Evolutionary conservation across 208 protist species (phyloP).

Genomic region (Entamoeba dispar): DNA sequence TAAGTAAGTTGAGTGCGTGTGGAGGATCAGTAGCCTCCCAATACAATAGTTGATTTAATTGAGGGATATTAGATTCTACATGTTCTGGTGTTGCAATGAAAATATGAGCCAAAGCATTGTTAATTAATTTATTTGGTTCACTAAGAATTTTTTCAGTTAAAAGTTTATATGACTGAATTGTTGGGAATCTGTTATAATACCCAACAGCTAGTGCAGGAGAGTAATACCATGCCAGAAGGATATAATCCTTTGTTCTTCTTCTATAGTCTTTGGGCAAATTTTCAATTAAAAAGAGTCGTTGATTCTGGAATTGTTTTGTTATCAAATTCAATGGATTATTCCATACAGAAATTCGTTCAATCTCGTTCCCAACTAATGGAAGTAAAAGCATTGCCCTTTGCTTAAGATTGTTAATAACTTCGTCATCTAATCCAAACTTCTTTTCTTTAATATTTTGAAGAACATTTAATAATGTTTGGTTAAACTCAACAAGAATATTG

Average conservation of each 20-base stretch:
- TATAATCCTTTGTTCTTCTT: background rate
- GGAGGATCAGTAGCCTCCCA: background rate
- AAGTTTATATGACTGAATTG: background rate
- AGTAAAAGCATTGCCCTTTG: background rate
- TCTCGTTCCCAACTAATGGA: background rate
- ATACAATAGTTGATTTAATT: background rate
- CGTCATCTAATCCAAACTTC: background rate
- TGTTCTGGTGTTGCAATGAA: background rate
- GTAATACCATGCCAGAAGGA: background rate
- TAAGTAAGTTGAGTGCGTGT: background rate
- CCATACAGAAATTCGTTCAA: background rate
- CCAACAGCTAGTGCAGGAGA: background rate
- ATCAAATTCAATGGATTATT: background rate
- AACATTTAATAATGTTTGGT: background rate
- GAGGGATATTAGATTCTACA: background rate
- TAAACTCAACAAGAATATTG: background rate
- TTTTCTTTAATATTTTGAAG: background rate
- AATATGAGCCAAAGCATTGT: background rate
- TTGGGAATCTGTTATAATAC: background rate
- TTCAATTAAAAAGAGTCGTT: background rate
- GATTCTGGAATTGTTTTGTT: background rate
- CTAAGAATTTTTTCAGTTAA: background rate
- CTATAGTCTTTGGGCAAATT: background rate
- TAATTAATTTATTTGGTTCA: background rate
- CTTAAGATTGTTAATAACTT: background rate